A percentile compares a stretch with the other conserved stretches of the same genome.
phyloP scores from a whole-genome alignment of 371 early-diverging fungal genomes.

The Zopfochytrium polystomum region DNA sequence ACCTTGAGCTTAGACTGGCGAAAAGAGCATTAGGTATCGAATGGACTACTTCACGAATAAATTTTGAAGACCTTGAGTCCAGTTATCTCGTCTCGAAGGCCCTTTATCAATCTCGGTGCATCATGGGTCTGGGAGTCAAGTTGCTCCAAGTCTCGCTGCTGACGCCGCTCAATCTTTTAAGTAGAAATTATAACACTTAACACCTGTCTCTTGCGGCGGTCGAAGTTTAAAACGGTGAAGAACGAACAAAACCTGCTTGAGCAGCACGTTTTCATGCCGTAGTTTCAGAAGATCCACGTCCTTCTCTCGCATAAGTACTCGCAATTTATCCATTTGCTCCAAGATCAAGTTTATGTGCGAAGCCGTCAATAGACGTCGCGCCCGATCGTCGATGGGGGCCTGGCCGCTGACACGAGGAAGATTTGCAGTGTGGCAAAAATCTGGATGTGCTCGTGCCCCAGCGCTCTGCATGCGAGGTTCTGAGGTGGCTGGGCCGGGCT shows the following conservation, averaged over 20 bases:
- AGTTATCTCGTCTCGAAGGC: constrained; percentile 44
- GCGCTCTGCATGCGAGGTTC: too few species aligned
- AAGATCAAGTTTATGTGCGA: constrained; percentile 23
- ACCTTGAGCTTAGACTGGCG: constrained; percentile 26
- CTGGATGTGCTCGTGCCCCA: too few species aligned
- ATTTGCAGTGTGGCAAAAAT: too few species aligned
- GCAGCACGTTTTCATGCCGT: constrained; percentile 43
- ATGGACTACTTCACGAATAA: not conserved
- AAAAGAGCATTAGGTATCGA: not conserved
- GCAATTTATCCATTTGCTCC: constrained; percentile 33
- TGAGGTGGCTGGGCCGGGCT: too few species aligned
- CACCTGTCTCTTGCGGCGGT: not conserved
- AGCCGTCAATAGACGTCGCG: too few species aligned
- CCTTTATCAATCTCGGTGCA: constrained; percentile 47
- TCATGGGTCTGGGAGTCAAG: constrained; percentile 44
- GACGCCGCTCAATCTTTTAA: constrained; percentile 47
- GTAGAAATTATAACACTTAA: not conserved
- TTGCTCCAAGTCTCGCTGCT: constrained; percentile 47
- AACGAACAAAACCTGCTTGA: constrained; percentile 42
- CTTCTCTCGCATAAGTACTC: constrained; percentile 38
- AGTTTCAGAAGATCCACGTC: constrained; percentile 40
- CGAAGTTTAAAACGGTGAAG: not conserved
- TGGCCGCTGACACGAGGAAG: too few species aligned
- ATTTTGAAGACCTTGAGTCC: constrained; percentile 41
- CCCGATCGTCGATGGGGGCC: too few species aligned